Evolutionary conservation across 75 land plant species (phyloP).

Genomic region (Cupressus sempervirens): DNA sequence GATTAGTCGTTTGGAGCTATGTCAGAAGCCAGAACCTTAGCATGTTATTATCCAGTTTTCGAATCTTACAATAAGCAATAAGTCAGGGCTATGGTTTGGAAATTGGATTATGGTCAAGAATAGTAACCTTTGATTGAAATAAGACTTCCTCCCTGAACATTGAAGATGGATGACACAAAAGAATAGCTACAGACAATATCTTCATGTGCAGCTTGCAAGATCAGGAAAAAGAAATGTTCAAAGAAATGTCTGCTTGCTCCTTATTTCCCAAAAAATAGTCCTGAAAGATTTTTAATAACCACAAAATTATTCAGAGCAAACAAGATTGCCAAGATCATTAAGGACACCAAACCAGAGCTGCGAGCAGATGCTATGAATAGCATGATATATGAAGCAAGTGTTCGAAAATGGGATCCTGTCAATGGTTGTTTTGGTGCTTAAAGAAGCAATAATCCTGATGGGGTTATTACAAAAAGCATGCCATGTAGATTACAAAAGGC

Average conservation of each 20-base stretch:
- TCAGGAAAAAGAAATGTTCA: not conserved
- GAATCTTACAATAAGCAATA: too few species aligned
- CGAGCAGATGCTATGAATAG: constrained; percentile 28
- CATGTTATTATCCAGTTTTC: too few species aligned
- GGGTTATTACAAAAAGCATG: too few species aligned
- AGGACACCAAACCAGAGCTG: constrained; percentile 16
- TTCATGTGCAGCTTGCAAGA: constrained; percentile 5
- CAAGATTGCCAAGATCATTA: not conserved
- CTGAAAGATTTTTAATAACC: not conserved
- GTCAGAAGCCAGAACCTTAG: too few species aligned
- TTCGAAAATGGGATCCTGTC: constrained; percentile 27
- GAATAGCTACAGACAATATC: not conserved
- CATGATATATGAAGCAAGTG: constrained; percentile 35
- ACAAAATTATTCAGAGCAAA: not conserved
- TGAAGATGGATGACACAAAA: not conserved
- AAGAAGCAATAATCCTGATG: too few species aligned
- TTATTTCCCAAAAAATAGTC: not conserved
- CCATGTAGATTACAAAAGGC: too few species aligned
- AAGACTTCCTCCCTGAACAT: too few species aligned
- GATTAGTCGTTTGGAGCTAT: too few species aligned
- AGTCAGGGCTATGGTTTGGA: too few species aligned
- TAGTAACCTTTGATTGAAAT: not conserved
- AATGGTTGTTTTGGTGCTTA: constrained; percentile 37
- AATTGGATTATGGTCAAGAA: too few species aligned
- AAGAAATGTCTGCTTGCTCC: constrained; percentile 2